phyloP scores from a whole-genome alignment of 495 filamentous ascomycete species.

The Saxophila tyrrhenica region DNA sequence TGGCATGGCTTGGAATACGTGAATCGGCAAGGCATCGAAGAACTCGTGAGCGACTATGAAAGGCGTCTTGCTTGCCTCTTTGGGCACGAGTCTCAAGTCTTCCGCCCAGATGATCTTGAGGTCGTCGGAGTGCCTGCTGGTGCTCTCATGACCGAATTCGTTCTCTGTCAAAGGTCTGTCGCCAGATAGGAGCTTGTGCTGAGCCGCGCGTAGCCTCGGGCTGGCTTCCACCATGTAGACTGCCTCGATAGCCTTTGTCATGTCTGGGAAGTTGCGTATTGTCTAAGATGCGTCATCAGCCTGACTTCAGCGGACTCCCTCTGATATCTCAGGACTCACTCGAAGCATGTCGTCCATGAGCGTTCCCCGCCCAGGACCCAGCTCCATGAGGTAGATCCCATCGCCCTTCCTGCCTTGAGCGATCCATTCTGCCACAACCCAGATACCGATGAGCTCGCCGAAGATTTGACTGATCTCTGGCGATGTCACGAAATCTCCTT shows the following conservation, averaged over 20 bases:
- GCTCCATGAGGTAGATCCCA: slow-evolving; percentile 78
- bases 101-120: slow-evolving; percentile 77
- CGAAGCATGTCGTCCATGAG: slow-evolving; percentile 94
- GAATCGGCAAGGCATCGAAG: slow-evolving; percentile 97
- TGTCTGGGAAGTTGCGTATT: slow-evolving; percentile 65
- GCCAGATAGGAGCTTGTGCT: slow-evolving; percentile 76
- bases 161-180: slow-evolving; percentile 54
- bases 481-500: slow-evolving; percentile 92
- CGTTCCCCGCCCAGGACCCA: slow-evolving; percentile 89
- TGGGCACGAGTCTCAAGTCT: slow-evolving; percentile 70
- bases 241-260: slow-evolving; percentile 65
- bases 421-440: slow-evolving; percentile 94
- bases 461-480: slow-evolving; percentile 97
- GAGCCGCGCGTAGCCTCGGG: slow-evolving; percentile 56
- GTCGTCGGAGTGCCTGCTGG: slow-evolving; percentile 58
- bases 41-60: slow-evolving; percentile 97
- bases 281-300: slow-evolving; percentile 42
- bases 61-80: slow-evolving; percentile 55
- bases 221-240: slow-evolving; percentile 91
- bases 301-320: neutral
- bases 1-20: slow-evolving; percentile 73
- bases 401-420: slow-evolving; percentile 60
- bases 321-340: slow-evolving; percentile 37
- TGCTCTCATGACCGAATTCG: slow-evolving; percentile 63
- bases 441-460: slow-evolving; percentile 85